phyloP scores from a whole-genome alignment of 2,329 filamentous ascomycete species.

The Penicillium sp. region DNA sequence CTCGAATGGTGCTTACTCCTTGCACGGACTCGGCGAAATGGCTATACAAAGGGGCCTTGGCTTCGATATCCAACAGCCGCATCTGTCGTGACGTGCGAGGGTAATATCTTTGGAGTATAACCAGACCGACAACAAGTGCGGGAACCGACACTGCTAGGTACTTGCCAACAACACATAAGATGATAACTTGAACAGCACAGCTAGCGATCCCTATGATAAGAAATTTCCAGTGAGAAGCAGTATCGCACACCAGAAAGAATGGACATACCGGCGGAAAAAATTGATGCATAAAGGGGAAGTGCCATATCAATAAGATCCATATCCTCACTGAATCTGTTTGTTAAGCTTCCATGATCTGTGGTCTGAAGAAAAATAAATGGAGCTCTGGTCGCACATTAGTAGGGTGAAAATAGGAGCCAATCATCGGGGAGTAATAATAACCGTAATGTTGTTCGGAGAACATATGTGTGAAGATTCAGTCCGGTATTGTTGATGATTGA shows the following conservation, averaged over 20 bases:
- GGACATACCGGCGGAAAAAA: neutral
- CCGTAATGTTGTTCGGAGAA: too few species aligned
- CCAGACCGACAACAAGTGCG: neutral
- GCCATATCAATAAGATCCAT: neutral
- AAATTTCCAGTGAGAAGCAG: neutral
- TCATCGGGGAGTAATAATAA: too few species aligned
- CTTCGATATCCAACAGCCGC: conserved; percentile 31
- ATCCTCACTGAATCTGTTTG: neutral
- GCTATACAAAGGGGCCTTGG: neutral
- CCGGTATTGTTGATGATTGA: too few species aligned
- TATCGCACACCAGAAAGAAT: too few species aligned
- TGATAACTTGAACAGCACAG: neutral
- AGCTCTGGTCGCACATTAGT: too few species aligned
- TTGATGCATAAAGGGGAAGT: neutral
- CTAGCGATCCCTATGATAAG: too few species aligned
- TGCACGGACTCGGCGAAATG: conserved; percentile 11
- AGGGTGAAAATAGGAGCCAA: too few species aligned
- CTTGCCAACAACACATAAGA: neutral
- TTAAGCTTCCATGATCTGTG: neutral
- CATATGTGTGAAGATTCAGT: too few species aligned
- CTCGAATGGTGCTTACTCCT: conserved; percentile 52
- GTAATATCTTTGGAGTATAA: conserved; percentile 19
- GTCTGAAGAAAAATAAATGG: too few species aligned
- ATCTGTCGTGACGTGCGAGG: conserved; percentile 44
- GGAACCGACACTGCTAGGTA: neutral